A percentile compares a stretch with the other conserved stretches of the same genome.
Conservation (phyloP, 2,329 filamentous ascomycete species). For the Colletotrichum kahawae region DNA sequence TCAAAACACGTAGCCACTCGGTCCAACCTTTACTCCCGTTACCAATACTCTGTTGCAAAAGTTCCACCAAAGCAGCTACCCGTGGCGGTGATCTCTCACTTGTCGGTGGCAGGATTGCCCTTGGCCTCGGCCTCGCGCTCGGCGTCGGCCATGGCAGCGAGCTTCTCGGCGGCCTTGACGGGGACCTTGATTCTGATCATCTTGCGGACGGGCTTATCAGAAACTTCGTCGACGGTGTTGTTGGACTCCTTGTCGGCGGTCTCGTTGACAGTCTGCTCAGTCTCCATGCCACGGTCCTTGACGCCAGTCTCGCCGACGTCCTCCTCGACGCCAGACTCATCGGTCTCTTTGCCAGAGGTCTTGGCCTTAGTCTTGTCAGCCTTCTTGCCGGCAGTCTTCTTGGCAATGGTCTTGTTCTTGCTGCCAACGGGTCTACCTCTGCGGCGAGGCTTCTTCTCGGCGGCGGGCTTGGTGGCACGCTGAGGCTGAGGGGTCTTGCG, state of each 20-base stretch:
- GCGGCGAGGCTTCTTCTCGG: background rate
- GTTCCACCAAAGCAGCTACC: background rate
- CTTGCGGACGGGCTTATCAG: background rate
- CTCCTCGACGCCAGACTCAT: too few species aligned
- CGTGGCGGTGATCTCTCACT: rapidly evolving
- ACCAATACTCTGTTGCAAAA: background rate
- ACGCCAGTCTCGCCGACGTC: too few species aligned
- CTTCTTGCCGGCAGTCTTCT: background rate
- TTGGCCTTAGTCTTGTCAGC: background rate
- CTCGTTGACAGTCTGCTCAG: background rate
- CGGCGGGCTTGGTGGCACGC: background rate
- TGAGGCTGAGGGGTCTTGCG: background rate
- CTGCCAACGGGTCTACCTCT: background rate
- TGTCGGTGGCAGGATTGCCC: background rate
- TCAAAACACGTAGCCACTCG: background rate
- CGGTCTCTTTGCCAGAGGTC: background rate
- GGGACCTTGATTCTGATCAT: background rate
- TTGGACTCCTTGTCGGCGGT: background rate
- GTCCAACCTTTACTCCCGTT: background rate
- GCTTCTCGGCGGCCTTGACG: background rate
- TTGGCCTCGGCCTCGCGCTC: background rate
- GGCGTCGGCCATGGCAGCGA: background rate
- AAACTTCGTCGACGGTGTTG: background rate
- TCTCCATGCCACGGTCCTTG: too few species aligned
- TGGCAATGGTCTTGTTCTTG: background rate